Conservation (phyloP, 805 yeast genomes). For the Sugiyamaella marilandica region DNA sequence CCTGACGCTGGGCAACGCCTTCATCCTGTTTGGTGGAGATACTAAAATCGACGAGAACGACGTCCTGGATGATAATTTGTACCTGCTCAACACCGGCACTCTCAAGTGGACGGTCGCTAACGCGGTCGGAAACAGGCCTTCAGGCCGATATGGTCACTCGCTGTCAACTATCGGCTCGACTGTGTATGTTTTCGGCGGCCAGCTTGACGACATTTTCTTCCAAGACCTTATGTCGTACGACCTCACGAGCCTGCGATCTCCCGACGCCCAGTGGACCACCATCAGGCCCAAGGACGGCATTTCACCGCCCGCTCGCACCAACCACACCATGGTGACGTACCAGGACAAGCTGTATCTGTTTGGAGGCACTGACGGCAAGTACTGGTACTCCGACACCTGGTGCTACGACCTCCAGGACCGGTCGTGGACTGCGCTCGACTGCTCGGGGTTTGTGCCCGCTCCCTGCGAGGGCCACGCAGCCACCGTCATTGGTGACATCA, state of each 20-base stretch:
- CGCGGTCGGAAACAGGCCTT: conserved; percentile 70
- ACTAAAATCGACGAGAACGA: conserved; percentile 65
- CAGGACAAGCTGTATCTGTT: conserved; percentile 76
- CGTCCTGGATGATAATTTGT: conserved; percentile 82
- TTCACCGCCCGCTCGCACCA: conserved; percentile 77
- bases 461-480: conserved; percentile 93
- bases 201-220: conserved; percentile 74
- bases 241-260: conserved; percentile 75
- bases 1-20: conserved; percentile 89
- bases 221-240: conserved; percentile 85
- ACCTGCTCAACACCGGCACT: conserved; percentile 76
- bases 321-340: conserved; percentile 82
- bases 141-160: conserved; percentile 93
- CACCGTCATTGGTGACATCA: conserved; percentile 65
- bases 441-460: conserved; percentile 72
- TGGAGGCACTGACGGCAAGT: conserved; percentile 84
- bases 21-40: conserved; percentile 94
- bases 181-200: conserved; percentile 91
- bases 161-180: conserved; percentile 63
- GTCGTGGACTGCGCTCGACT: conserved; percentile 65
- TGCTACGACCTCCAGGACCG: conserved; percentile 64
- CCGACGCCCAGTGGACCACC: conserved; percentile 81
- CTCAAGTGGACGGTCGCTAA: conserved; percentile 75
- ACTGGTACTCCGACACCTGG: conserved; percentile 72
- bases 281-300: conserved; percentile 45